These are phyloP conservation scores for Murraya koenigii DNA, from an alignment of 345 rosid species.

Conservation along the genomic window DNA sequence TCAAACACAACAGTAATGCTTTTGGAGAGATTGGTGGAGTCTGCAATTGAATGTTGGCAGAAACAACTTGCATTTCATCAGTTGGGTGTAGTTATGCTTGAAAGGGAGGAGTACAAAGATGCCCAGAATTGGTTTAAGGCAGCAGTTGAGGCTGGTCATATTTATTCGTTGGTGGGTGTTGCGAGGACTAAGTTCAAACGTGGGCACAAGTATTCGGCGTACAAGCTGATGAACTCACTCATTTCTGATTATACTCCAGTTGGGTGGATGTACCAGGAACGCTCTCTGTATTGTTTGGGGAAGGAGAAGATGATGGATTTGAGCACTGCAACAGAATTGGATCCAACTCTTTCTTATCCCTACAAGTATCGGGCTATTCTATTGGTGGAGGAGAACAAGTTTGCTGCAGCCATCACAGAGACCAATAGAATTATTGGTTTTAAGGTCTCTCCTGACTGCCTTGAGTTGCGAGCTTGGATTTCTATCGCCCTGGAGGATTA, in stretches of 20 bases:
- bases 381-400: conserved; percentile 65
- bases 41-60: conserved; percentile 71
- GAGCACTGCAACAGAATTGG: conserved; percentile 64
- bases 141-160: conserved; percentile 70
- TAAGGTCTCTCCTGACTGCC: conserved; percentile 75
- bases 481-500: conserved; percentile 71
- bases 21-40: conserved; percentile 73
- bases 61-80: conserved; percentile 82
- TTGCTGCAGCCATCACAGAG: conserved; percentile 71
- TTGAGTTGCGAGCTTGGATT: conserved; percentile 92
- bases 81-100: conserved; percentile 86
- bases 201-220: conserved; percentile 85
- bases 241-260: conserved; percentile 54
- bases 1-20: conserved; percentile 89
- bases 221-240: conserved; percentile 71
- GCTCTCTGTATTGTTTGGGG: conserved; percentile 76
- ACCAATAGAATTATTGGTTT: conserved; percentile 77
- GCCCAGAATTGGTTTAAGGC: conserved; percentile 78
- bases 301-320: conserved; percentile 73
- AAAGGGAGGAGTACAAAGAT: conserved; percentile 84
- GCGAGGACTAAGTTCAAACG: conserved; percentile 89
- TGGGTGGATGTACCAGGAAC: conserved; percentile 94
- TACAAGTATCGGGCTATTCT: conserved; percentile 77
- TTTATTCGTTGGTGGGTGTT: conserved; percentile 67
- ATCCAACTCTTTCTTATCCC: conserved; percentile 88